A percentile compares a stretch with the other conserved stretches of the same genome.
Conservation (phyloP, 495 filamentous ascomycete species). For the Hypomontagnella monticulosa region DNA sequence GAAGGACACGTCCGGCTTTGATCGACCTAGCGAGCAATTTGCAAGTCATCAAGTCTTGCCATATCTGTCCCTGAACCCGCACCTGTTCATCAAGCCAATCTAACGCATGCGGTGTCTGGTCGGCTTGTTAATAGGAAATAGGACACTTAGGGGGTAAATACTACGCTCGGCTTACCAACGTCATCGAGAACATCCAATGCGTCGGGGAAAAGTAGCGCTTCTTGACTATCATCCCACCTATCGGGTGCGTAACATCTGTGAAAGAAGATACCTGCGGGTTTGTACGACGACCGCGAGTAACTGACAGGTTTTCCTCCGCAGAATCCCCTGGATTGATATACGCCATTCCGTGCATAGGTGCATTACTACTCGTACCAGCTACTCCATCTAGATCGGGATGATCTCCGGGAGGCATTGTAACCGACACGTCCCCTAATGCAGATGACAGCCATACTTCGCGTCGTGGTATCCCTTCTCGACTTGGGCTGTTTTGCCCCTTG, state of each 20-base stretch:
- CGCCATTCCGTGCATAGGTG: background rate
- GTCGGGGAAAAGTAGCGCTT: conserved; percentile 5
- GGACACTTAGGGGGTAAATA: background rate
- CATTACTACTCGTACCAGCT: background rate
- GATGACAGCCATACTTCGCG: conserved; percentile 12
- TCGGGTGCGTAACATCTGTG: conserved; percentile 15
- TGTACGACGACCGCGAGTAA: conserved; percentile 1
- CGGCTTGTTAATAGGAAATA: background rate
- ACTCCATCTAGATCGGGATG: background rate
- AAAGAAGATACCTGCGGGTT: conserved; percentile 23
- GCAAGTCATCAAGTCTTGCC: conserved; percentile 47
- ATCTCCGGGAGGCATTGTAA: conserved; percentile 4
- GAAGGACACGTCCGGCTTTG: conserved; percentile 50
- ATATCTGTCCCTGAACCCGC: conserved; percentile 31
- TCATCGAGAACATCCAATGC: conserved; percentile 21
- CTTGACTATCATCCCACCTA: conserved; percentile 20
- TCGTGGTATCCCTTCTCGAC: conserved; percentile 4
- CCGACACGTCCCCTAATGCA: background rate
- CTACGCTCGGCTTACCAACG: conserved; percentile 14
- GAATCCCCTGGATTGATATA: background rate
- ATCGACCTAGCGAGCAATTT: conserved; percentile 58
- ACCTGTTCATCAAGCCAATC: conserved; percentile 30
- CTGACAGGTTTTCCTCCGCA: background rate
- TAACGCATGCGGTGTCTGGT: conserved; percentile 21
- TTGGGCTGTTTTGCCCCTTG: background rate